Conservation (phyloP, 495 filamentous ascomycete species). For the Pyrenula aspistea region DNA sequence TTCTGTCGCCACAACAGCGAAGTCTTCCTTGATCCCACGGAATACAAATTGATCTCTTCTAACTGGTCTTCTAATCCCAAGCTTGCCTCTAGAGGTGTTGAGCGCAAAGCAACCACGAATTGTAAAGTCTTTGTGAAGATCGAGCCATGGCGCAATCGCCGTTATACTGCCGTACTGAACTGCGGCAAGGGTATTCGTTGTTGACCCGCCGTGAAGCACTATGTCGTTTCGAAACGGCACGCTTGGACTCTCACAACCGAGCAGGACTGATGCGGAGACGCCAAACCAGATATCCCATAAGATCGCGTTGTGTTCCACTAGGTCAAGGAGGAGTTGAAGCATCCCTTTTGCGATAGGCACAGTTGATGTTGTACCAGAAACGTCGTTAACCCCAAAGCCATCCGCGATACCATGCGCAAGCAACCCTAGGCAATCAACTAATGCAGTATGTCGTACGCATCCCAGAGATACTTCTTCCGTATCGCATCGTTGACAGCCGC, state of each 20-base stretch:
- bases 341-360: neutral
- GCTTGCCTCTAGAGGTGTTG: neutral
- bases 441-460: neutral
- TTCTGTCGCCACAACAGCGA: neutral
- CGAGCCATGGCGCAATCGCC: neutral
- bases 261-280: neutral
- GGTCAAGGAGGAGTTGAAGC: neutral
- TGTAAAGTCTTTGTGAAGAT: neutral
- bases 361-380: neutral
- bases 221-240: neutral
- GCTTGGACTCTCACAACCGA: neutral
- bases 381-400: neutral
- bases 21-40: neutral
- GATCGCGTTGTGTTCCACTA: neutral
- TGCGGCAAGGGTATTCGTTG: neutral
- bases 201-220: neutral
- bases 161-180: neutral
- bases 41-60: neutral
- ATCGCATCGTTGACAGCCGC: neutral
- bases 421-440: neutral
- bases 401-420: neutral
- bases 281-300: neutral
- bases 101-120: neutral
- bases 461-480: neutral
- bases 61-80: neutral